Percentiles rank a stretch among this genome's conserved stretches.
These are phyloP conservation scores for Andrographis paniculata DNA, from an alignment of 305 asterid species.

Conservation along the genomic window DNA sequence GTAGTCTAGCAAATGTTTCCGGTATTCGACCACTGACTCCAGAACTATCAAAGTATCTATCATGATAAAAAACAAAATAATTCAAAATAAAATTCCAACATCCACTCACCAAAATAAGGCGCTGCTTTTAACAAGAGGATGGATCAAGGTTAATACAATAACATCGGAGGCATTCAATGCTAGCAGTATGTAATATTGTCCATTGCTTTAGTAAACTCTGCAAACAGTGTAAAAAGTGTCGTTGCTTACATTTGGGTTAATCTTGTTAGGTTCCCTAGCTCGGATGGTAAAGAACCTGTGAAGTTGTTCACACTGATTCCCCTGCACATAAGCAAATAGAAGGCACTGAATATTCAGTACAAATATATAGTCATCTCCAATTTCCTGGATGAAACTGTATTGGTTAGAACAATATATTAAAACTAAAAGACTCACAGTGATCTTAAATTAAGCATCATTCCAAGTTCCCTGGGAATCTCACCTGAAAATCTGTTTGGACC, in stretches of 20 bases:
- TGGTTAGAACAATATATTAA: too few species aligned
- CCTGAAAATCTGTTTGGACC: constrained; percentile 74
- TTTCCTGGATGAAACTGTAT: too few species aligned
- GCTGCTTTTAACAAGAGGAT: neutral
- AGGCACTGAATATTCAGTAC: too few species aligned
- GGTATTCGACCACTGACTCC: constrained; percentile 57
- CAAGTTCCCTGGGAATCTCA: constrained; percentile 64
- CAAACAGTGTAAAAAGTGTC: too few species aligned
- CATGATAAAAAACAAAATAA: constrained; percentile 4
- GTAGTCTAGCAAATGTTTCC: constrained; percentile 30
- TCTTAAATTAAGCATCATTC: constrained; percentile 52
- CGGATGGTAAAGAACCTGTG: constrained; percentile 64
- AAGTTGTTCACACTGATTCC: constrained; percentile 53
- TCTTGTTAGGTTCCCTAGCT: constrained; percentile 49
- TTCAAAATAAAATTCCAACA: neutral
- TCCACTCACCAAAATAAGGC: neutral
- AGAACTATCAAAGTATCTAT: constrained; percentile 36
- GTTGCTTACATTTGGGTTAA: constrained; percentile 29
- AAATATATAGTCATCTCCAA: too few species aligned
- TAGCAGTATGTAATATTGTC: too few species aligned
- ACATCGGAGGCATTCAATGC: too few species aligned
- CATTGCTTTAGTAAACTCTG: too few species aligned
- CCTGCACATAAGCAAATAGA: constrained; percentile 19
- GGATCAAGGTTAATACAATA: neutral
- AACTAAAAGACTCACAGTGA: constrained; percentile 47